Conservation (phyloP, 257 asterid species). For the Gentiana straminea region DNA sequence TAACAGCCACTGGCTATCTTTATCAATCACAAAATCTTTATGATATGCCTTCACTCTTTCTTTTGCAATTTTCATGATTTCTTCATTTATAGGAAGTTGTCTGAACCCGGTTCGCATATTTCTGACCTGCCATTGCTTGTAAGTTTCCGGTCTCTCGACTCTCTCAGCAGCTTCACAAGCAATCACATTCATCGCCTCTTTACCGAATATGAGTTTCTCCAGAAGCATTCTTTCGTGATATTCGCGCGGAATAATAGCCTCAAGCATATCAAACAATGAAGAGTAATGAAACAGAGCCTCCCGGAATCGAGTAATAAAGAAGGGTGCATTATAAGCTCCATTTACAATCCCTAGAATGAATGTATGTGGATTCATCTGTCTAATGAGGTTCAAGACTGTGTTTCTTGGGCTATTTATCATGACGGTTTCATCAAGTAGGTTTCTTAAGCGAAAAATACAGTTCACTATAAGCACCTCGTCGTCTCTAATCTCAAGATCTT, state of each 20-base stretch:
- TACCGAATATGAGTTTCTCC: constrained; percentile 27
- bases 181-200: constrained; percentile 37
- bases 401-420: constrained; percentile 29
- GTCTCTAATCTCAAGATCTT: constrained; percentile 28
- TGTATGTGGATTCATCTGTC: constrained; percentile 25
- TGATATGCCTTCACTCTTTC: constrained; percentile 19
- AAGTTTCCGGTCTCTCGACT: constrained; percentile 40
- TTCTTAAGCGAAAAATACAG: constrained; percentile 23
- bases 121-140: constrained; percentile 37
- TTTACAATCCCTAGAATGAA: constrained; percentile 29
- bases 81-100: constrained; percentile 30
- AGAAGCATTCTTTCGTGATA: constrained; percentile 26
- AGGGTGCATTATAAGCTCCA: constrained; percentile 36
- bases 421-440: constrained; percentile 36
- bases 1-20: constrained; percentile 30
- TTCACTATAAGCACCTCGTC: constrained; percentile 34
- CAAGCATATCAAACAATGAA: constrained; percentile 35
- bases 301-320: constrained; percentile 33
- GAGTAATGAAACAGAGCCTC: constrained; percentile 39
- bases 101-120: constrained; percentile 26
- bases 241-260: constrained; percentile 30
- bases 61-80: constrained; percentile 21
- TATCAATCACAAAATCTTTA: constrained; percentile 30
- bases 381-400: constrained; percentile 25
- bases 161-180: constrained; percentile 44